These are phyloP conservation scores for Penicillium concentricum DNA, from an alignment of 2,329 filamentous ascomycete genomes.

Conservation along the genomic window DNA sequence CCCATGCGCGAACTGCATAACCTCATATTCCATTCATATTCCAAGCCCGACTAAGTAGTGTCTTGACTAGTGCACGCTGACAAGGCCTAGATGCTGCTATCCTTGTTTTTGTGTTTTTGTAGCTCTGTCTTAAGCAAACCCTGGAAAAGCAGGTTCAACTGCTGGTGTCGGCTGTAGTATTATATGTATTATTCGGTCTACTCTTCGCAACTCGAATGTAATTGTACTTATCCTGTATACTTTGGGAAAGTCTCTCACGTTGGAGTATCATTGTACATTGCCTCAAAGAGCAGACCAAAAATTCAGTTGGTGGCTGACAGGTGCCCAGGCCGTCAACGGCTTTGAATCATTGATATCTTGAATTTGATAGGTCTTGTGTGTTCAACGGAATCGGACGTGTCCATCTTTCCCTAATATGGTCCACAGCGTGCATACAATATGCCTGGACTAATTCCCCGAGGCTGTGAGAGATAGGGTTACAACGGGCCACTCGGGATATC, in stretches of 20 bases:
- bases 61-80: not conserved
- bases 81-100: not conserved
- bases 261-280: not conserved
- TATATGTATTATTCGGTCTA: not conserved
- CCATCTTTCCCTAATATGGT: conserved; percentile 11
- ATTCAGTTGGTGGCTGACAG: not conserved
- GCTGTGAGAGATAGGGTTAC: not conserved
- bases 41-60: not conserved
- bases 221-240: no score
- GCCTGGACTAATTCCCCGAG: conserved; percentile 12
- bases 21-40: not conserved
- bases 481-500: conserved; percentile 13
- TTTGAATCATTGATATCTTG: not conserved
- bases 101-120: not conserved
- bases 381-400: conserved; percentile 1
- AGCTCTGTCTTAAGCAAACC: not conserved
- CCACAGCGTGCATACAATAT: conserved; percentile 3
- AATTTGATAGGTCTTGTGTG: conserved; percentile 13
- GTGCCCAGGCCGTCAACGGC: no score
- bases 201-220: no score
- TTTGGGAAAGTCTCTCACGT: not conserved
- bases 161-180: not conserved
- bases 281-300: not conserved
- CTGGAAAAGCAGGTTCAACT: not conserved
- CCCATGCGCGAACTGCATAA: not conserved